Evolutionary conservation across 805 yeast genomes (phyloP).

Genomic region (Candida pseudofarinosa): DNA sequence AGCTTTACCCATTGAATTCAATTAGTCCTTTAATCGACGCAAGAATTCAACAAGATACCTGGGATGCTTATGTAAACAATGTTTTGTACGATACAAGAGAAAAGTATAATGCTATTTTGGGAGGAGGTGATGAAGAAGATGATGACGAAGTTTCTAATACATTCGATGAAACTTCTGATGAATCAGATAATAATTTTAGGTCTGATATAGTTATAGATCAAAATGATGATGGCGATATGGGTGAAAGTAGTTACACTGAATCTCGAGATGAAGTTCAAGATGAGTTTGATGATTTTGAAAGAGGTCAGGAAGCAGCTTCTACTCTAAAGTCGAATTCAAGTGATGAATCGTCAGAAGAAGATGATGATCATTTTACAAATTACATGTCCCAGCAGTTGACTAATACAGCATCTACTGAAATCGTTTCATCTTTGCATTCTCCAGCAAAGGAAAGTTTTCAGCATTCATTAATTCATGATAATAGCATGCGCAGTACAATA

Average conservation of each 20-base stretch:
- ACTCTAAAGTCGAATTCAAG: conserved; percentile 15
- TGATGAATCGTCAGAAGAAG: conserved; percentile 36
- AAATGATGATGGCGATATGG: conserved; percentile 24
- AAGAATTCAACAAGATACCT: conserved; percentile 43
- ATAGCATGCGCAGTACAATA: conserved; percentile 2
- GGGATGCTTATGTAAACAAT: conserved; percentile 82
- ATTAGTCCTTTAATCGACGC: conserved; percentile 35
- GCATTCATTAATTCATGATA: conserved; percentile 22
- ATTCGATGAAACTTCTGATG: conserved; percentile 35
- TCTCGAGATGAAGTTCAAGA: neutral
- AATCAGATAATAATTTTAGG: conserved; percentile 29
- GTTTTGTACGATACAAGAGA: conserved; percentile 85
- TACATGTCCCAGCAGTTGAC: conserved; percentile 76
- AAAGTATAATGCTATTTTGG: conserved; percentile 89
- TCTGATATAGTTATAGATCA: conserved; percentile 29
- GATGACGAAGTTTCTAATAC: conserved; percentile 28
- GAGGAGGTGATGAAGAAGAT: conserved; percentile 61
- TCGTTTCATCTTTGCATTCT: conserved; percentile 39
- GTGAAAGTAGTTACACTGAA: conserved; percentile 22
- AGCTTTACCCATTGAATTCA: conserved; percentile 31
- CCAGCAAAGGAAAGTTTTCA: conserved; percentile 41
- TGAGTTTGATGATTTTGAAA: conserved; percentile 13
- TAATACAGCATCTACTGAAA: conserved; percentile 40
- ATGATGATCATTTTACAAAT: conserved; percentile 58
- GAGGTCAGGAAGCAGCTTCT: conserved; percentile 7